These are phyloP conservation scores for Gastrolobium bilobum DNA, from an alignment of 306 rosid species.

Conservation along the genomic window DNA sequence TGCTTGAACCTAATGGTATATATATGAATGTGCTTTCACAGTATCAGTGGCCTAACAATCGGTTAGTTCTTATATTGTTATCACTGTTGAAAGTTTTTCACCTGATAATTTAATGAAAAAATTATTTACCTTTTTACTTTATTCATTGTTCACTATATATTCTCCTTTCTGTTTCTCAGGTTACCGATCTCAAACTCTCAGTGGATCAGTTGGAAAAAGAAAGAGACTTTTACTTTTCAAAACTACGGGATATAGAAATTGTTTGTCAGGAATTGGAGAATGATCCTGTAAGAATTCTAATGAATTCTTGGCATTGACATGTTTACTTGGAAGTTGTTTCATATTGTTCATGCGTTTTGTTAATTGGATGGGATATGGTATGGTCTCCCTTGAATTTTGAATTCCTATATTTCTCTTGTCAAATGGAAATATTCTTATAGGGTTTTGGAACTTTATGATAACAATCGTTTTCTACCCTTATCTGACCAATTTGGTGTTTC, in stretches of 20 bases:
- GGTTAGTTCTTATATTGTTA: constrained; percentile 16
- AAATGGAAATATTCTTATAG: neutral
- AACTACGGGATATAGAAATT: constrained; percentile 92
- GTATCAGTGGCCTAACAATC: constrained; percentile 1
- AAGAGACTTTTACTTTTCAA: constrained; percentile 95
- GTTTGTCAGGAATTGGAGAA: constrained; percentile 84
- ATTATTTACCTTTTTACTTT: constrained; percentile 2
- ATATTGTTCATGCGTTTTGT: neutral
- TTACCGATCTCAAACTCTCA: constrained; percentile 84
- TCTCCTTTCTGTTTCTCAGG: constrained; percentile 60
- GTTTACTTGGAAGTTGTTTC: neutral
- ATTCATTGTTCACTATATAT: constrained; percentile 24
- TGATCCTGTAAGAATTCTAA: constrained; percentile 76
- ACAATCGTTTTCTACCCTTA: neutral
- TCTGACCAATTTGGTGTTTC: neutral
- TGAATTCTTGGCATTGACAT: constrained; percentile 8
- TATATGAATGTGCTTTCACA: neutral
- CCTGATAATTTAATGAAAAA: constrained; percentile 14
- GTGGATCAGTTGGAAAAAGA: constrained; percentile 95
- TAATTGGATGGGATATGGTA: neutral
- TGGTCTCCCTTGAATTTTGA: neutral
- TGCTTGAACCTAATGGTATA: neutral
- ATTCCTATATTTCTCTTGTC: neutral
- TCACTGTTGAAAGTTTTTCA: constrained; percentile 20
- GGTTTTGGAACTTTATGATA: neutral